Evolutionary conservation across 495 filamentous ascomycete species (phyloP), one percentile per base, ranked within the genome.

Genomic region (Talaromyces stipitatus): DNA sequence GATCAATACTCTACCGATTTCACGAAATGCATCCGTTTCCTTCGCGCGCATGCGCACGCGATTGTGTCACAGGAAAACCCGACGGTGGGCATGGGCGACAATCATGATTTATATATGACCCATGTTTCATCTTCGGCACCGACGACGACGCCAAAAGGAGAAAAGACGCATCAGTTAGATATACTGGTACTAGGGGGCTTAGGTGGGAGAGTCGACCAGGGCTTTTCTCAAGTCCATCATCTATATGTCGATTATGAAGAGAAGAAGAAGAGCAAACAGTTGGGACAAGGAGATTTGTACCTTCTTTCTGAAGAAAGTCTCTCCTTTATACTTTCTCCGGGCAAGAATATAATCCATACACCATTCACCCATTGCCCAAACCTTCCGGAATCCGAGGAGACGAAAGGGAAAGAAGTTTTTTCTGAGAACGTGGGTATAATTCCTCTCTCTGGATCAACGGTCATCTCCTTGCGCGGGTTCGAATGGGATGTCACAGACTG

Each of bases 1-100:
- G 89, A 95, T 66, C 90, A 97, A 64, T 81, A 94, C 65, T 86
- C 87, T 8, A 96, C 95, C 6, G 94, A 92, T 62, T 86, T 91
- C 60, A 83, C 76, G 26, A 92, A 92, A 67, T 81, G 79, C 72
- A 73, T 96, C 57, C 82, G 83, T 38, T 83, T 85, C 48, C 80
- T 95, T 48, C 66, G 69, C 28, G 52, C 43, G 0, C 62, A 73
- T 29, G 64, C 64, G 1, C 43, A 56, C 36, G 64, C 68, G 14
- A 70, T 73, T 41, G 55, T 72, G 18, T 46, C 64, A 32, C 51
- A 7, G 33, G 54, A 52, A 22, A 52, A 52, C 22, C 48, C 56
- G 20, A 27, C 30, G 0, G 30, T 52, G 1, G 30, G 22, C 6
- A n/a, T n/a, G n/a, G 28, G 10, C 14, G 55, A 50, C 9, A 57